Evolutionary conservation across 208 protist species (phyloP).

Genomic region (Acanthamoeba royreba): DNA sequence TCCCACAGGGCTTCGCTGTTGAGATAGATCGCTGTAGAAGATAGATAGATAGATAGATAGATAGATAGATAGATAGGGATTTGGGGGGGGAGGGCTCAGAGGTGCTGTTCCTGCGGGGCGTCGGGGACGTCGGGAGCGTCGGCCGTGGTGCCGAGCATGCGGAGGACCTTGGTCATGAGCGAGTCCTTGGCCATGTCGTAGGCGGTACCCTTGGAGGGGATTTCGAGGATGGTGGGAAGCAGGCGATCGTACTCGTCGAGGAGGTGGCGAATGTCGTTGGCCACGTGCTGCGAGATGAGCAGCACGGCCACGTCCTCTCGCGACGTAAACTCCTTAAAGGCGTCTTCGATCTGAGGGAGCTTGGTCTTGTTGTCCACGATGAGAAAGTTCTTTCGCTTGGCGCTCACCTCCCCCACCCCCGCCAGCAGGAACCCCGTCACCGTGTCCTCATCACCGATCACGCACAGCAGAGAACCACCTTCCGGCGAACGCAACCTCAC

Average conservation of each 20-base stretch:
- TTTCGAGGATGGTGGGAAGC: conserved; percentile 94
- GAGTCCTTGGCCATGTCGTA: conserved; percentile 95
- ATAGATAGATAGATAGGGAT: no score
- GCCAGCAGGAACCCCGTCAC: conserved; percentile 92
- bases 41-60: no score
- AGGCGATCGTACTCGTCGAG: conserved; percentile 88
- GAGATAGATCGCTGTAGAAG: no score
- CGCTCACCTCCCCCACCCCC: conserved; percentile 90
- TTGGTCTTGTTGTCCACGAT: conserved; percentile 88
- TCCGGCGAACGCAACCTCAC: not conserved
- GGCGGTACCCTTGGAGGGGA: conserved; percentile 93
- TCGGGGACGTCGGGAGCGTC: conserved; percentile 53
- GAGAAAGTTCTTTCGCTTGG: conserved; percentile 86
- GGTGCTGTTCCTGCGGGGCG: no score
- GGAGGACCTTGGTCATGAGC: conserved; percentile 87
- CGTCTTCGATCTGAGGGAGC: conserved; percentile 88
- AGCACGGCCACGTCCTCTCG: conserved; percentile 92
- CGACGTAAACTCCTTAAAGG: conserved; percentile 87
- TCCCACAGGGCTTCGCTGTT: no score
- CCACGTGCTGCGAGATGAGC: conserved; percentile 92
- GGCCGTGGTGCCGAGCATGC: conserved; percentile 47
- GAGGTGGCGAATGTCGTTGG: conserved; percentile 92
- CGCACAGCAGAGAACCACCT: not conserved
- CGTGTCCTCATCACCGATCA: not conserved
- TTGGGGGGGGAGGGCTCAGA: no score